Conservation (phyloP, 495 filamentous ascomycete genomes). For the Apiosordaria backusii region DNA sequence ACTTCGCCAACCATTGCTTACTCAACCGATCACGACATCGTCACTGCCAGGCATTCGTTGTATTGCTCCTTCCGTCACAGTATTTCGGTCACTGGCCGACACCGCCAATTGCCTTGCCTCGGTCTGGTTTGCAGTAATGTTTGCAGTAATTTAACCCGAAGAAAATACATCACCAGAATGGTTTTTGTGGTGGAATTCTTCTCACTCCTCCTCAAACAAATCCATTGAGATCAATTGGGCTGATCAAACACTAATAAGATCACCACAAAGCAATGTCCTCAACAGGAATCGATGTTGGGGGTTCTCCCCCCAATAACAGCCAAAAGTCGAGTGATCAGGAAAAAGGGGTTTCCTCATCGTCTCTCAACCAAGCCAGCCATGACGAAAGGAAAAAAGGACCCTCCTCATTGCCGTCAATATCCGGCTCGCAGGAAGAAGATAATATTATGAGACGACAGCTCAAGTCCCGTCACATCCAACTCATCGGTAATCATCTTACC, state of each 20-base stretch:
- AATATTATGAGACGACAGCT: slow-evolving; percentile 34
- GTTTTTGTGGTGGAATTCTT: slow-evolving; percentile 43
- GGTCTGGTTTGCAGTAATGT: not conserved
- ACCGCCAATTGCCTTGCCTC: not conserved
- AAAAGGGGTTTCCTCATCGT: not conserved
- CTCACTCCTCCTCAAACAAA: slow-evolving; percentile 42
- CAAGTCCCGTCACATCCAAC: slow-evolving; percentile 50
- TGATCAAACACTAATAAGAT: not conserved
- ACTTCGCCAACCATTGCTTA: not conserved
- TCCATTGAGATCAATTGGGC: slow-evolving; percentile 20
- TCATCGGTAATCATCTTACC: slow-evolving; percentile 40
- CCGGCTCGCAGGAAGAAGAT: not conserved
- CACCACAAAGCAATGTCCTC: not conserved
- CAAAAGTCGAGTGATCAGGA: slow-evolving; percentile 19
- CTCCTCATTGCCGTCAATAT: not conserved
- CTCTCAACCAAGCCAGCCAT: not conserved
- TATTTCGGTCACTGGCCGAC: not conserved
- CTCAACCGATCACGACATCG: not conserved
- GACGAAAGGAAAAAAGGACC: not conserved
- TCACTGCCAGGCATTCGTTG: not conserved
- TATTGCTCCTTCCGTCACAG: not conserved
- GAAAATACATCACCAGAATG: slow-evolving; percentile 24
- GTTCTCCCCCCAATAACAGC: not conserved
- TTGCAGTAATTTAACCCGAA: not conserved
- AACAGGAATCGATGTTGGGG: slow-evolving; percentile 8